These are phyloP conservation scores for Zygoascus ofunaensis DNA, from an alignment of 805 yeast species.

Conservation along the genomic window DNA sequence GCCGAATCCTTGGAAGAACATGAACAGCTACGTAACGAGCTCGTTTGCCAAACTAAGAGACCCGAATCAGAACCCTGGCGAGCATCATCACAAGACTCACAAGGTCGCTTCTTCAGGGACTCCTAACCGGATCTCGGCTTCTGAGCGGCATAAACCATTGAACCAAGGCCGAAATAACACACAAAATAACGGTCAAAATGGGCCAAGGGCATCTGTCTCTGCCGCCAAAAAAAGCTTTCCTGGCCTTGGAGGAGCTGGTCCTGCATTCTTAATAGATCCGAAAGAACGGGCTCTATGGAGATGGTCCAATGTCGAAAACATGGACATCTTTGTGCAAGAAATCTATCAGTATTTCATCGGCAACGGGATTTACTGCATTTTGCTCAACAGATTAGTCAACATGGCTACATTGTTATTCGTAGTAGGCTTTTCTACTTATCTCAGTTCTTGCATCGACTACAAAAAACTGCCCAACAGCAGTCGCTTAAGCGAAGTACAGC, in stretches of 20 bases:
- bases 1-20: not conserved
- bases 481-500: constrained; percentile 33
- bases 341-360: constrained; percentile 72
- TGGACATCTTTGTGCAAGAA: constrained; percentile 78
- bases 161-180: no score
- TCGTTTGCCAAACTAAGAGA: not conserved
- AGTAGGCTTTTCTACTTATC: constrained; percentile 65
- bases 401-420: constrained; percentile 70
- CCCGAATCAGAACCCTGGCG: no score
- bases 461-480: constrained; percentile 31
- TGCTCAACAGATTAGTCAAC: constrained; percentile 56
- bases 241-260: not conserved
- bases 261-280: constrained; percentile 10
- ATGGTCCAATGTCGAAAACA: constrained; percentile 93
- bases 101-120: not conserved
- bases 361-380: constrained; percentile 75
- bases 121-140: not conserved
- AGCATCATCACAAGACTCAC: no score
- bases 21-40: not conserved
- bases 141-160: no score
- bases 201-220: not conserved
- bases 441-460: constrained; percentile 75
- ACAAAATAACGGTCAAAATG: not conserved
- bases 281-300: constrained; percentile 78
- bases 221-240: not conserved